Evolutionary conservation across 2,329 filamentous ascomycete genomes (phyloP), one percentile per base, ranked within the genome.

Genomic region (Blastomyces parvus): DNA sequence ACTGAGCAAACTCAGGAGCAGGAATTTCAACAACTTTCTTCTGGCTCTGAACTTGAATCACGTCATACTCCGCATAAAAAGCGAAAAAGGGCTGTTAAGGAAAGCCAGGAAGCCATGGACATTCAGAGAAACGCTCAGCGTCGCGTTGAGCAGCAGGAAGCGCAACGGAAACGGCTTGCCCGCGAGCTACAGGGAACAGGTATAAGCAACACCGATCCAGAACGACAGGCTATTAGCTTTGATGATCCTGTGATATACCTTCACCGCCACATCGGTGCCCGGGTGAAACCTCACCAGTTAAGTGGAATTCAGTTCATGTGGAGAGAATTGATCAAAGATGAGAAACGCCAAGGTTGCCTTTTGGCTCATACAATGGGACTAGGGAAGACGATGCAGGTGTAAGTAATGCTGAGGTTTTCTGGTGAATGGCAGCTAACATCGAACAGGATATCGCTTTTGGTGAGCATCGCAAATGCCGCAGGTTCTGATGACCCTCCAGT

Each of bases 351-450:
- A 73, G 91, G 91, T 2, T 95, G 90, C 71, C 81, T 96, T 14
- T 80, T 96, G 25, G 89, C 91, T 6, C 91, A 96, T 73, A 90
- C 89, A 0, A 96, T 96, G 91, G 92, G 92, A 1, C 77, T 96
- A 2, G 91, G 91, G 19, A 97, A 96, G 77, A 95, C 91, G 0
- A 91, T 96, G 87, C 91, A 96, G 77, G 84, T 91, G 78, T 82
- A 75, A 76, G 79, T 76, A 17, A 14, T 44, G 27, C 27, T 19
- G 2, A 1, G 6, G 17, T 42, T 52, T 27, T 53, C 42, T 62
- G 36, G 59, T 38, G 19, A 44, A 59, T 48, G 22, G 17, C n/a
- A 33, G 8, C 58, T 59, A 36, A 59, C 27, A 50, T 36, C 48
- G 36, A 14, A 27, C 42, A 82, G 81, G 6, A 90, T 96, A 64